phyloP scores from a whole-genome alignment of 805 yeast genomes.

The Yamadazyma kitorensis region DNA sequence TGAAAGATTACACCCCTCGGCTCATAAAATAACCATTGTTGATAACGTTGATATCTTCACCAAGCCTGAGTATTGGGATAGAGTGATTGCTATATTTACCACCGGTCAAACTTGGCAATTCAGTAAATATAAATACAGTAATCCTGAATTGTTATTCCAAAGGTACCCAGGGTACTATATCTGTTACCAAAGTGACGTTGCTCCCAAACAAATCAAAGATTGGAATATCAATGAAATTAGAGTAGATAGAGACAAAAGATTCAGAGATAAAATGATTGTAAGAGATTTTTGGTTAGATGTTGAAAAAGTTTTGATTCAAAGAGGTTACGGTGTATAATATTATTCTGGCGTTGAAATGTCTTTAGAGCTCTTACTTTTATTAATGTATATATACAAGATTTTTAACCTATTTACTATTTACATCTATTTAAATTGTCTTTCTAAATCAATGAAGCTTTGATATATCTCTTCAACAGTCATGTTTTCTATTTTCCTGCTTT shows the following conservation, averaged over 20 bases:
- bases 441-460: conserved; percentile 52
- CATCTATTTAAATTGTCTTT: conserved; percentile 46
- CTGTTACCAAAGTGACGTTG: conserved; percentile 71
- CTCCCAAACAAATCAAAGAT: conserved; percentile 70
- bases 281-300: conserved; percentile 82
- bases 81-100: conserved; percentile 92
- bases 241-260: conserved; percentile 78
- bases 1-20: conserved; percentile 49
- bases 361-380: neutral
- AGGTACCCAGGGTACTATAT: conserved; percentile 80
- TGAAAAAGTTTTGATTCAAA: conserved; percentile 66
- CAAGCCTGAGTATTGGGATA: conserved; percentile 96
- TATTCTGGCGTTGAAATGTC: neutral
- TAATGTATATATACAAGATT: conserved; percentile 5
- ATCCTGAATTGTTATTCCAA: conserved; percentile 79
- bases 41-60: conserved; percentile 79
- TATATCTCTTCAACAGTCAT: conserved; percentile 51
- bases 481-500: conserved; percentile 42
- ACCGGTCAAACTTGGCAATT: conserved; percentile 99
- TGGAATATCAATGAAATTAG: conserved; percentile 87
- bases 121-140: conserved; percentile 76
- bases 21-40: conserved; percentile 71
- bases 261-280: conserved; percentile 83
- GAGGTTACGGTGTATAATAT: conserved; percentile 48
- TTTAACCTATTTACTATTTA: too few species aligned